These are phyloP conservation scores for Hypomontagnella monticulosa DNA, from an alignment of 495 filamentous ascomycete genomes.

Conservation along the genomic window DNA sequence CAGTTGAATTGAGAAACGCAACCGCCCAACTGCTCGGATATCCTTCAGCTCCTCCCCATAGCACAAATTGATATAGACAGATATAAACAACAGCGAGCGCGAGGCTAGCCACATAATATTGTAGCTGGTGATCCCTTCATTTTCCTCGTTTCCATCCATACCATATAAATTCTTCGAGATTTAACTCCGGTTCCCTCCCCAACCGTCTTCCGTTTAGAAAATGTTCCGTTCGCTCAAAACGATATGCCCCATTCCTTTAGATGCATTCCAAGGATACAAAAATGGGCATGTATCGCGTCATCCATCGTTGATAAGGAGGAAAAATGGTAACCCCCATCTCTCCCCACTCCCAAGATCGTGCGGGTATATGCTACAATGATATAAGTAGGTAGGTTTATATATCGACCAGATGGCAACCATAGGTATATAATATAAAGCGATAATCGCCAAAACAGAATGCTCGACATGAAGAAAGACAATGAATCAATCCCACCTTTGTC, in stretches of 20 bases:
- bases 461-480: neutral
- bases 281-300: constrained; percentile 30
- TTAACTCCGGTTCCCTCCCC: constrained; percentile 23
- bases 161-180: neutral
- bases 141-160: constrained; percentile 7
- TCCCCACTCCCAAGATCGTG: neutral
- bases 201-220: constrained; percentile 16
- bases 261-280: constrained; percentile 35
- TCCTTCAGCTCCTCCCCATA: neutral
- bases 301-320: constrained; percentile 19
- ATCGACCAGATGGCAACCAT: constrained; percentile 21
- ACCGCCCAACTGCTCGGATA: neutral
- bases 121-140: constrained; percentile 3
- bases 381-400: constrained; percentile 25
- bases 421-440: constrained; percentile 15
- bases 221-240: constrained; percentile 29
- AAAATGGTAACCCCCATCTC: neutral
- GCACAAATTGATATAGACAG: constrained; percentile 14
- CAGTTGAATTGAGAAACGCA: no score
- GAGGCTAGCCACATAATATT: constrained; percentile 9
- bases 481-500: neutral
- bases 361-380: constrained; percentile 34
- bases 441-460: constrained; percentile 3
- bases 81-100: constrained; percentile 33
- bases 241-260: constrained; percentile 9